A percentile compares a stretch with the other conserved stretches of the same genome.
These are phyloP conservation scores for Pseudogymnoascus sp. DNA, from an alignment of 2,329 filamentous ascomycete genomes.

Conservation along the genomic window DNA sequence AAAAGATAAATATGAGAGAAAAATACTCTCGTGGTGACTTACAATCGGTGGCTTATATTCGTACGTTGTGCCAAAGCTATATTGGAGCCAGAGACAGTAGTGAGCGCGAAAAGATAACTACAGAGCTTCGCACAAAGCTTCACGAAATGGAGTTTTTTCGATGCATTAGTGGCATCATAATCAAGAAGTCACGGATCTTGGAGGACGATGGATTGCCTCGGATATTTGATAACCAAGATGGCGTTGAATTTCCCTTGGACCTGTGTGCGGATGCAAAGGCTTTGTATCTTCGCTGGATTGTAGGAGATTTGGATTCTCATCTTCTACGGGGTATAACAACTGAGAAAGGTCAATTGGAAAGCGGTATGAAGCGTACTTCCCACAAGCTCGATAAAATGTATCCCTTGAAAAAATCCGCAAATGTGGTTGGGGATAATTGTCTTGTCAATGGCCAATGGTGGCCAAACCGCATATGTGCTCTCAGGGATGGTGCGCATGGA, in stretches of 20 bases:
- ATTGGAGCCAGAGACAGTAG: slow-evolving; percentile 7
- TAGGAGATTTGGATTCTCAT: slow-evolving; percentile 35
- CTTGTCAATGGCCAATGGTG: slow-evolving; percentile 40
- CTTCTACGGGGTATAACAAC: slow-evolving; percentile 31
- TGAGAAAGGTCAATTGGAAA: slow-evolving; percentile 16
- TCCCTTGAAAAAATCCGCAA: slow-evolving; percentile 12
- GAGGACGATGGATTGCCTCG: slow-evolving; percentile 32
- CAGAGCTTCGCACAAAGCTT: slow-evolving; percentile 20
- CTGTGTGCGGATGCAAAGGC: slow-evolving; percentile 39
- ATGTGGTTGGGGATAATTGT: slow-evolving; percentile 26
- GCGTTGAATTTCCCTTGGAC: slow-evolving; percentile 36
- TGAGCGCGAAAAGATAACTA: slow-evolving; percentile 6
- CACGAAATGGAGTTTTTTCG: slow-evolving; percentile 26
- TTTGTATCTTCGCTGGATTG: slow-evolving; percentile 39
- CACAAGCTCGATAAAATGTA: slow-evolving; percentile 15
- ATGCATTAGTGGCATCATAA: slow-evolving; percentile 12
- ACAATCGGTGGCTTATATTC: slow-evolving; percentile 13
- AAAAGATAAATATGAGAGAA: slow-evolving; percentile 10
- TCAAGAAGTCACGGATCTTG: slow-evolving; percentile 24
- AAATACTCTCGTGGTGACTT: slow-evolving; percentile 13
- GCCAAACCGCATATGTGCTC: slow-evolving; percentile 41
- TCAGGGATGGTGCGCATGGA: slow-evolving; percentile 47
- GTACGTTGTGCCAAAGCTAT: slow-evolving; percentile 15
- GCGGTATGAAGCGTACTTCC: slow-evolving; percentile 14
- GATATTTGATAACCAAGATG: slow-evolving; percentile 31